Percentiles rank a stretch among this genome's conserved stretches.
These are phyloP conservation scores for Syzygium grande DNA, from an alignment of 345 rosid species.

Conservation along the genomic window DNA sequence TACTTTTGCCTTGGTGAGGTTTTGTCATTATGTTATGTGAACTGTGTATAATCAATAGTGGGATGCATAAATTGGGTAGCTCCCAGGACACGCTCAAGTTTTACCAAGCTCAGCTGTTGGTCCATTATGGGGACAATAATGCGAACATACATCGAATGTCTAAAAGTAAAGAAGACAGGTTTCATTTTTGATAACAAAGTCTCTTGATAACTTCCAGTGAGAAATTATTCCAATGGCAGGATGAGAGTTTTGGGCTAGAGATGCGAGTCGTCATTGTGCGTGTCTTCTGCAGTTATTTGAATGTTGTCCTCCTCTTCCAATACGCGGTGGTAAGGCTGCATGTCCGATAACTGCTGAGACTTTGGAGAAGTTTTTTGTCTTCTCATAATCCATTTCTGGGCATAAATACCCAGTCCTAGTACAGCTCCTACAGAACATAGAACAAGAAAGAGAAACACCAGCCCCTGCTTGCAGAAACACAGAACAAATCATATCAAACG, in stretches of 20 bases:
- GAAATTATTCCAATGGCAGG: background rate
- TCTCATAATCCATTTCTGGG: conserved; percentile 3
- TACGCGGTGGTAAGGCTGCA: conserved; percentile 4
- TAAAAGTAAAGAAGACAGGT: background rate
- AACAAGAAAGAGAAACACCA: conserved; percentile 5
- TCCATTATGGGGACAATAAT: background rate
- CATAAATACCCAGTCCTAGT: conserved; percentile 9
- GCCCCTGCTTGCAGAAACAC: conserved; percentile 8
- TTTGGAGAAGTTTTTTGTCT: conserved; percentile 1
- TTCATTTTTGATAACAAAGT: background rate
- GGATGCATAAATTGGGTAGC: background rate
- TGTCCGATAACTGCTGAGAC: conserved; percentile 17
- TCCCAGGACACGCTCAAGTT: background rate
- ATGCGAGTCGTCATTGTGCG: background rate
- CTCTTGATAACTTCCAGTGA: background rate
- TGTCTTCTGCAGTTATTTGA: background rate
- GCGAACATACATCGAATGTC: background rate
- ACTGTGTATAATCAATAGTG: background rate
- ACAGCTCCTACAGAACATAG: conserved; percentile 21
- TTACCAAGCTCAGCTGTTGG: background rate
- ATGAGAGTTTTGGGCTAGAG: background rate
- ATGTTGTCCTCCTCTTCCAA: conserved; percentile 9
- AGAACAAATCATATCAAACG: background rate
- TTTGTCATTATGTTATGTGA: background rate
- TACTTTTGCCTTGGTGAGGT: background rate